Evolutionary conservation across 2,329 filamentous ascomycete genomes (phyloP), one percentile per base, ranked within the genome.

Genomic region (Zymoseptoria crescenta): DNA sequence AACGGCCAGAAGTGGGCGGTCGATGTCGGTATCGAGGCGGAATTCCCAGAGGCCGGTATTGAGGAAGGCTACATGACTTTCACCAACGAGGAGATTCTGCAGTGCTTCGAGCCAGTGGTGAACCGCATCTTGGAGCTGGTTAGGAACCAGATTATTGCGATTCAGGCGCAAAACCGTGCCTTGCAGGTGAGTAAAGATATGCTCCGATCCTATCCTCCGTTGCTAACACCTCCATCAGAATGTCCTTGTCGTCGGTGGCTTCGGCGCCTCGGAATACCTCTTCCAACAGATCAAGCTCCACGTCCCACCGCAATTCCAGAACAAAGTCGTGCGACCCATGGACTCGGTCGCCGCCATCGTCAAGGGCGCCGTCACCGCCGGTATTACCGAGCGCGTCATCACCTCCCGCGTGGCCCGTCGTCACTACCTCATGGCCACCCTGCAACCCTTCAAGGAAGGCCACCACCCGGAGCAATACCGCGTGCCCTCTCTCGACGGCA

Each of bases 41-140:
- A 97, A 72, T 97, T 95, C 79, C 93, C 93, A 48, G 94, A 97
- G 73, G 94, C 94, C 30, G 92, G 91, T 67, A 97, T 99, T 67
- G 94, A 97, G 77, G 94, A 99, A 76, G 93, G 94, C 55, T 97
- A 96, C 80, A 99, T 99, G 94, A 97, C 93, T 2, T 99, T 99
- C 74, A 97, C 92, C 62, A 97, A 99, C 73, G 94, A 97, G 77
- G 94, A 99, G 76, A 97, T 99, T 69, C 81, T 99, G 67, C 93
- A 97, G 78, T 97, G 94, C 79, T 99, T 97, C 74, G 93, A 97
- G 80, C 94, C 94, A 10, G 94, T 99, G 8, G 93, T 97, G 58
- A 96, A 97, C 80, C 84, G 94, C 59, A 97, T 99, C 73, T 79
- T 97, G 68, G 94, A 97, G 76, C 83, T 97, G 65, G 94, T 97